Conservation (phyloP, 2,329 filamentous ascomycete genomes). For the Thyridium curvatum region DNA sequence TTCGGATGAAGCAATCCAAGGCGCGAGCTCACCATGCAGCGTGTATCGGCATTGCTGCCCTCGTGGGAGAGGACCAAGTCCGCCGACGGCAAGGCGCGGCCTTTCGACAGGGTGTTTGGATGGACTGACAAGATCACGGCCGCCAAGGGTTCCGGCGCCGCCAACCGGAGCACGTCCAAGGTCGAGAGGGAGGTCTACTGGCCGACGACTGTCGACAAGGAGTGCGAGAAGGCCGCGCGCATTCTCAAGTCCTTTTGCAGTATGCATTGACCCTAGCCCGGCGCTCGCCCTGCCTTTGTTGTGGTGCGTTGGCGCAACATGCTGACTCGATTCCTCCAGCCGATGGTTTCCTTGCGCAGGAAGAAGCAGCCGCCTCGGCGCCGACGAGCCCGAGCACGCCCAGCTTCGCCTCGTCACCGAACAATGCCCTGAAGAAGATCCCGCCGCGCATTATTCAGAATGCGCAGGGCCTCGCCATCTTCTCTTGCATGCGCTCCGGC, state of each 20-base stretch:
- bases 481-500: slow-evolving; percentile 92
- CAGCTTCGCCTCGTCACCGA: slow-evolving; percentile 2
- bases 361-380: slow-evolving; percentile 24
- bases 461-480: slow-evolving; percentile 85
- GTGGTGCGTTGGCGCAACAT: slow-evolving; percentile 1
- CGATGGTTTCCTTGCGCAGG: slow-evolving; percentile 48
- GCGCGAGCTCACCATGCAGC: slow-evolving; percentile 29
- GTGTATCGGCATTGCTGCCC: slow-evolving; percentile 38
- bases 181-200: slow-evolving; percentile 23
- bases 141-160: neutral
- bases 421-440: slow-evolving; percentile 65
- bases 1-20: too few relatives aligned
- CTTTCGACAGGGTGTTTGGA: slow-evolving; percentile 66
- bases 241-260: slow-evolving; percentile 84
- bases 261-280: slow-evolving; percentile 11
- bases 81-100: slow-evolving; percentile 9
- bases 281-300: neutral
- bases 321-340: slow-evolving; percentile 27
- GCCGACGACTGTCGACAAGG: slow-evolving; percentile 69
- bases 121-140: slow-evolving; percentile 54
- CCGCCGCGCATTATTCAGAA: slow-evolving; percentile 79
- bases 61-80: slow-evolving; percentile 23
- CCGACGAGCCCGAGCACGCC: slow-evolving; percentile 14
- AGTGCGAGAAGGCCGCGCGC: slow-evolving; percentile 85
- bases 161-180: slow-evolving; percentile 3